Base-by-base conservation (phyloP, 108 stramenopile species). In the Fragilaria radians region DNA sequence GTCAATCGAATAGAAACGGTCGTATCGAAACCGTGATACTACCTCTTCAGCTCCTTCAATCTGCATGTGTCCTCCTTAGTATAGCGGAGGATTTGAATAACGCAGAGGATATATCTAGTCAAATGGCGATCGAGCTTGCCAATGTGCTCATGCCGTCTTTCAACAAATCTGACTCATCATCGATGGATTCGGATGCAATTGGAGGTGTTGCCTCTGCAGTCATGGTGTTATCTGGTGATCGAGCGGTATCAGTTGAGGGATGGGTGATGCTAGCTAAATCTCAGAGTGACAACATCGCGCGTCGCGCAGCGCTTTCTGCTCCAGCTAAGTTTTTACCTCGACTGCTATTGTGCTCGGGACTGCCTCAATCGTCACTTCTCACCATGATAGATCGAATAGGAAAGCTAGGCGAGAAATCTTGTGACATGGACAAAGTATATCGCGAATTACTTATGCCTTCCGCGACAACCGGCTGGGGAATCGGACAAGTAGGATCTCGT, bases 211-310 rank as follows among this genome's bases (percentile, higher is more conserved):
- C 85, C 19, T 70, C 77, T 57, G 85, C 85, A 5, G 62, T 29
- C 46, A 45, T 67, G 28, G 50, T 52, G 2, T 42, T 23, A 11
- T 61, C 65, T 5, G 52, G 52, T 17, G 59, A 66, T 19, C 66
- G 52, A 32, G 81, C 80, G 5, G 65, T 82, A 28, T 53, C 81
- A 1, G 81, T 83, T 23, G 81, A 83, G 57, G 45, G 77, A 74
- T 89, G 88, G 88, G 80, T 83, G 4, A 79, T 80, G 72, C 72
- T 89, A 22, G 81, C 80, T 17, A 78, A 72, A 59, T 70, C 82
- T 28, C 68, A 74, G 26, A 72, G 77, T 57, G 79, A 78, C 46
- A 32, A 61, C 4, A 80, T 89, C 32, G 83, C 81, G 5, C 76
- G 73, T 28, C 61, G 75, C 26, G 81, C 82, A 25, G 83, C 83